Percentiles rank a stretch among this genome's conserved stretches.
These are phyloP conservation scores for Cyanophora paradoxa DNA, from an alignment of 78 protist genomes.

Conservation along the genomic window DNA sequence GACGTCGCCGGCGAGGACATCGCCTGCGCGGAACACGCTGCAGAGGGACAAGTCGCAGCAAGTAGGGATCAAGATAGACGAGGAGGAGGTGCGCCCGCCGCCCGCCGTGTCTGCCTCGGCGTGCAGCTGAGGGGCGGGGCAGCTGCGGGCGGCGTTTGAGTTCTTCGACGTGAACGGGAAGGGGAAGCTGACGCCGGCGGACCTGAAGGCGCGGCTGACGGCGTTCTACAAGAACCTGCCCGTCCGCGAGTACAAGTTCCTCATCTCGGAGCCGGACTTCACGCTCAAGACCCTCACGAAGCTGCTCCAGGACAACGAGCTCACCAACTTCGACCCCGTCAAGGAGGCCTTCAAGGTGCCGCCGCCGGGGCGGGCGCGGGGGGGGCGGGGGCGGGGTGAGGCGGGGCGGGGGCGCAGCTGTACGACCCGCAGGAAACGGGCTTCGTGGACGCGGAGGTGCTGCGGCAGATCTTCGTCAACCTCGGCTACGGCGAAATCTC, in stretches of 20 bases:
- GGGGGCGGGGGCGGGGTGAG: no score
- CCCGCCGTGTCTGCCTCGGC: no score
- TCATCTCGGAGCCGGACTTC: constrained; percentile 41
- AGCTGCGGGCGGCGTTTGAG: constrained; percentile 36
- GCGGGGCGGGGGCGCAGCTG: constrained; percentile 5
- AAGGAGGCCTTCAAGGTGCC: constrained; percentile 21
- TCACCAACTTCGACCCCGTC: constrained; percentile 29
- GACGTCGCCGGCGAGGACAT: no score
- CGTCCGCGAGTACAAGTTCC: constrained; percentile 33
- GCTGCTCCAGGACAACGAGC: constrained; percentile 27
- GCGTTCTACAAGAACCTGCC: constrained; percentile 41
- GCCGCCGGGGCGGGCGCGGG: no score
- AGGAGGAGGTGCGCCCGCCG: no score
- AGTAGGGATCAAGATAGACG: no score
- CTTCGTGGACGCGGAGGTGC: constrained; percentile 16
- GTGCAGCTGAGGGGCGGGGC: no score
- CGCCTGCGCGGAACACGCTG: no score
- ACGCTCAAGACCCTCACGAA: constrained; percentile 23
- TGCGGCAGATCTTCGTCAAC: background rate
- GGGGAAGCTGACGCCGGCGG: constrained; percentile 27
- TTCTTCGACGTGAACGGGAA: constrained; percentile 28
- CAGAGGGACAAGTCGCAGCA: no score
- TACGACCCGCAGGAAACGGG: constrained; percentile 48
- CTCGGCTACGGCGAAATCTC: background rate
- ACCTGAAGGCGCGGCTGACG: constrained; percentile 6